phyloP scores from a whole-genome alignment of 2,329 filamentous ascomycete genomes.

The Didymella sp. region DNA sequence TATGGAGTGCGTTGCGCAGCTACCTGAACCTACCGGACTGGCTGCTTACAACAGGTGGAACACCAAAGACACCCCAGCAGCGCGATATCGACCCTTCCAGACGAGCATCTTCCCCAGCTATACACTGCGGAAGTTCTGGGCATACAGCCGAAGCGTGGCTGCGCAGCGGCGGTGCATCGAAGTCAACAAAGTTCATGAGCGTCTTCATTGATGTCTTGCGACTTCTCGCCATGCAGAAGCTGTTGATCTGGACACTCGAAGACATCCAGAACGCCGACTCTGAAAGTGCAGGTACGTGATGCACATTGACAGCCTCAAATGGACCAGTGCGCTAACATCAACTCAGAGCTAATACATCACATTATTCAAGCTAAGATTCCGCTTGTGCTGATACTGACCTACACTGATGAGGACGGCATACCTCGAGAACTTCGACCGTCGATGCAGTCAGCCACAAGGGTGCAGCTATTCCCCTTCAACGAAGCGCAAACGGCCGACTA shows the following conservation, averaged over 20 bases:
- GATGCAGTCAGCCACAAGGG: constrained; percentile 61
- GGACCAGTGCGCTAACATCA: not conserved
- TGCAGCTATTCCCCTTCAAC: constrained; percentile 74
- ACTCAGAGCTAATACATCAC: constrained; percentile 74
- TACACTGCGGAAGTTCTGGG: constrained; percentile 47
- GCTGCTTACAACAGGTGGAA: constrained; percentile 47
- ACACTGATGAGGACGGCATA: constrained; percentile 52
- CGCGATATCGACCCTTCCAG: constrained; percentile 31
- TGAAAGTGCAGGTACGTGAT: constrained; percentile 66
- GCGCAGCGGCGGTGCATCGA: constrained; percentile 53
- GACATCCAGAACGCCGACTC: constrained; percentile 90
- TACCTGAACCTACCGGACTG: constrained; percentile 74
- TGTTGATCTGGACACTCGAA: constrained; percentile 88
- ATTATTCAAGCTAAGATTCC: constrained; percentile 80
- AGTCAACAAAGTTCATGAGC: constrained; percentile 78
- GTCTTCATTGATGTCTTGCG: constrained; percentile 86
- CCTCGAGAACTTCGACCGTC: constrained; percentile 48
- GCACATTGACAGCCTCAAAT: not conserved
- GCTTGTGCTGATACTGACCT: constrained; percentile 72
- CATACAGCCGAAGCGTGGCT: constrained; percentile 56
- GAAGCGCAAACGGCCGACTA: constrained; percentile 84
- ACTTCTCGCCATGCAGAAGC: constrained; percentile 80
- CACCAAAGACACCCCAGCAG: constrained; percentile 35
- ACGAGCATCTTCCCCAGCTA: constrained; percentile 43
- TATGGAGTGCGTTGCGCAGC: constrained; percentile 64